These are phyloP conservation scores for Echinosophora koreensis DNA, from an alignment of 306 rosid genomes.

Conservation along the genomic window DNA sequence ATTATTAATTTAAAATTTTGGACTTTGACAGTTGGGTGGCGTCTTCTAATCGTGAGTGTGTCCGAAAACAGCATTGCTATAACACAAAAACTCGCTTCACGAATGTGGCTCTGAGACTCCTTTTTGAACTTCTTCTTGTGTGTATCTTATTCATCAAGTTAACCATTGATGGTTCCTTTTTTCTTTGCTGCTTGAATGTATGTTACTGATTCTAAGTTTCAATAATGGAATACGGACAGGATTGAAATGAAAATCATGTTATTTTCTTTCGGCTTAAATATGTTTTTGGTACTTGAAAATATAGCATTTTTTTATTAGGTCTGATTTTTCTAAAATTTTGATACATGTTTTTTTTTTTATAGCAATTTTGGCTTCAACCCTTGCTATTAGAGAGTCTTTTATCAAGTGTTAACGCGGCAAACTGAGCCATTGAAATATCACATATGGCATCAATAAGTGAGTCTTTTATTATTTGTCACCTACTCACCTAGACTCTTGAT, in stretches of 20 bases:
- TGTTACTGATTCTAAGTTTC: constrained; percentile 23
- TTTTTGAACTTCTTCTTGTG: constrained; percentile 9
- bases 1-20: constrained; percentile 41
- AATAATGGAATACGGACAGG: constrained; percentile 33
- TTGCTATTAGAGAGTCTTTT: background rate
- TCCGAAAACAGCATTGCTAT: constrained; percentile 29
- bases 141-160: constrained; percentile 40
- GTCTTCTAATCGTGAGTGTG: constrained; percentile 61
- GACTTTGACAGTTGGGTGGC: constrained; percentile 82
- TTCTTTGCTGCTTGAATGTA: constrained; percentile 14
- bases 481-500: too few relatives aligned
- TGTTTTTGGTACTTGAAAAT: too few relatives aligned
- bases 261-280: background rate
- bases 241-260: constrained; percentile 38
- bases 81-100: background rate
- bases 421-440: too few relatives aligned
- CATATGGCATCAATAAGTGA: too few relatives aligned
- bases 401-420: too few relatives aligned
- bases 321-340: background rate
- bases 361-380: background rate
- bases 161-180: constrained; percentile 20
- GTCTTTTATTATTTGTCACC: too few relatives aligned
- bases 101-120: background rate
- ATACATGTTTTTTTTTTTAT: background rate
- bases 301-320: background rate